These are phyloP conservation scores for Crithidia brevicula DNA, from an alignment of 208 protist genomes.

Conservation along the genomic window DNA sequence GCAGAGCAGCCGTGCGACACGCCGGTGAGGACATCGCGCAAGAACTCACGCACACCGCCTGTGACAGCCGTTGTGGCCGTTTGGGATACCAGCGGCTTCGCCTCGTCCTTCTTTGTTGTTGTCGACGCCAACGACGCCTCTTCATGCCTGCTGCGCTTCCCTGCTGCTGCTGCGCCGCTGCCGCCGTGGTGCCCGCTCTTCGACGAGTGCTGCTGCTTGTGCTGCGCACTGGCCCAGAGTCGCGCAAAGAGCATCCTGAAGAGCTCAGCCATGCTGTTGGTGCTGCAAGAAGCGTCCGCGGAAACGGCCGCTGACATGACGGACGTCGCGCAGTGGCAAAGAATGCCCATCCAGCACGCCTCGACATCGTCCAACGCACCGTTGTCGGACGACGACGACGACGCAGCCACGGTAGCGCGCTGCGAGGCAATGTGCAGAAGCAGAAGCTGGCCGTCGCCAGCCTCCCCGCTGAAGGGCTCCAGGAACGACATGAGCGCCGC, in stretches of 20 bases:
- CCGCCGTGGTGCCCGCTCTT: not conserved
- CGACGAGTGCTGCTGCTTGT: slow-evolving; percentile 22
- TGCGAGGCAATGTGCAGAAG: not conserved
- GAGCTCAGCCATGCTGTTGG: not conserved
- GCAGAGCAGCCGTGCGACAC: no score
- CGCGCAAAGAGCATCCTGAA: slow-evolving; percentile 17
- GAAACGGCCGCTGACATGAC: not conserved
- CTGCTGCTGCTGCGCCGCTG: not conserved
- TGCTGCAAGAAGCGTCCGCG: no score
- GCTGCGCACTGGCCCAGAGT: slow-evolving; percentile 11
- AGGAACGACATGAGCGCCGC: slow-evolving; percentile 22
- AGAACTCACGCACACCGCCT: no score
- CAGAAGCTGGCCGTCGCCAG: not conserved
- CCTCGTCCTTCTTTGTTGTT: not conserved
- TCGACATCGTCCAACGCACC: not conserved
- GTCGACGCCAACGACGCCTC: not conserved
- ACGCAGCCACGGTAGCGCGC: no score
- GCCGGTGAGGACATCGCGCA: no score
- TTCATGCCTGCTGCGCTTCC: not conserved
- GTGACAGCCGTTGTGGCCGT: no score
- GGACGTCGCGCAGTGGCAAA: not conserved
- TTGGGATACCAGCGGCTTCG: no score
- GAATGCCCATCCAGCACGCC: not conserved
- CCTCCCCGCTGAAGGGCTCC: not conserved
- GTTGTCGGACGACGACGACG: not conserved